Conservation (phyloP, 768 basidiomycete species). For the Macrolepiota albuminosa region DNA sequence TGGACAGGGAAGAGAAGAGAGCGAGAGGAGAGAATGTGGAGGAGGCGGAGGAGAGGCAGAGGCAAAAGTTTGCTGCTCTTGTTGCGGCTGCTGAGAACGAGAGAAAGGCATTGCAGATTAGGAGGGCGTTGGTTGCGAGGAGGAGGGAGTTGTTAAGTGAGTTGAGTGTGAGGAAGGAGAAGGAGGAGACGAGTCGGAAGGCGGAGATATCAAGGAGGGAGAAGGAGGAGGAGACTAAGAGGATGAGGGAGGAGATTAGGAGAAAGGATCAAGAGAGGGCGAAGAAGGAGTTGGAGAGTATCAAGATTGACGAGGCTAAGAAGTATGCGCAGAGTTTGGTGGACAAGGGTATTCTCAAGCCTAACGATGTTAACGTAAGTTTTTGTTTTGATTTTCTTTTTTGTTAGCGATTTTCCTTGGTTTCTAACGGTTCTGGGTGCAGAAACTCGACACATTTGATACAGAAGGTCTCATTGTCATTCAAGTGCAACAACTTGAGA, state of each 20-base stretch:
- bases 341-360: slow-evolving; percentile 67
- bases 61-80: slow-evolving; percentile 53
- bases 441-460: slow-evolving; percentile 82
- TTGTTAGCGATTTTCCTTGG: background rate
- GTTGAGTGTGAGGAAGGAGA: slow-evolving; percentile 79
- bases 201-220: slow-evolving; percentile 64
- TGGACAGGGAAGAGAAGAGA: slow-evolving; percentile 46
- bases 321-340: slow-evolving; percentile 83
- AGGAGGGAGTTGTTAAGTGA: slow-evolving; percentile 82
- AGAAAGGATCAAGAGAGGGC: slow-evolving; percentile 62
- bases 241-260: slow-evolving; percentile 58
- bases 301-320: slow-evolving; percentile 77
- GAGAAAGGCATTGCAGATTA: slow-evolving; percentile 69
- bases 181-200: slow-evolving; percentile 77
- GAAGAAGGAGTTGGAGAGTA: slow-evolving; percentile 72
- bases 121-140: slow-evolving; percentile 80
- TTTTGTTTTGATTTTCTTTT: slow-evolving; percentile 8
- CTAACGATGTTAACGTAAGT: slow-evolving; percentile 62
- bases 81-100: slow-evolving; percentile 67
- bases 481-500: slow-evolving; percentile 93
- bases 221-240: slow-evolving; percentile 63
- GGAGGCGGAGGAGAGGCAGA: slow-evolving; percentile 50
- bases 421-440: slow-evolving; percentile 3
- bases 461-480: slow-evolving; percentile 83
- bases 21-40: slow-evolving; percentile 17